Evolutionary conservation across 164 flowering plant genomes (phyloP).

Genomic region (Amborella trichopoda): DNA sequence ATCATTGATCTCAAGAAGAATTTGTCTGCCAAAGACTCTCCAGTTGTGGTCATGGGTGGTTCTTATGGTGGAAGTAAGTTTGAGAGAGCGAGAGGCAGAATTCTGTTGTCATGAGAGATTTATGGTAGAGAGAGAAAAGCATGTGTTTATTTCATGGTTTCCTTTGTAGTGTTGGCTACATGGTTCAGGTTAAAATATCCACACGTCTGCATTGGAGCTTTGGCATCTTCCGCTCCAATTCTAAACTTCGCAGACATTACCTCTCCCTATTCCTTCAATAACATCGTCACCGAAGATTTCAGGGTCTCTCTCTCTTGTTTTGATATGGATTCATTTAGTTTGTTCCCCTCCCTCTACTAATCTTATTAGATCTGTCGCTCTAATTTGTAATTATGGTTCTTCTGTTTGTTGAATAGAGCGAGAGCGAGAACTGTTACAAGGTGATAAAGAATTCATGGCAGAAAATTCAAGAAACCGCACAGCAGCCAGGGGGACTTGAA

Average conservation of each 20-base stretch:
- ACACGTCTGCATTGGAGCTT: slow-evolving; percentile 77
- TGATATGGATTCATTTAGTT: not conserved
- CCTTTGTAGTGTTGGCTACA: slow-evolving; percentile 71
- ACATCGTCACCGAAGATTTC: slow-evolving; percentile 66
- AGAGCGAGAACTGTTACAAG: no score
- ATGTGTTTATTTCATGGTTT: no score
- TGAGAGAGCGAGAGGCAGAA: no score
- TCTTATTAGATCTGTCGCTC: not conserved
- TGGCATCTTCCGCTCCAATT: slow-evolving; percentile 92
- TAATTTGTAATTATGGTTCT: not conserved
- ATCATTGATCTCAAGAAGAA: slow-evolving; percentile 60
- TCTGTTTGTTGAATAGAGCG: no score
- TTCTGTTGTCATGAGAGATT: no score
- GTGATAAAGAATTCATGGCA: no score
- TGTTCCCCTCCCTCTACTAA: not conserved
- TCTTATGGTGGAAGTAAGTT: slow-evolving; percentile 98
- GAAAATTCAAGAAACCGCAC: no score
- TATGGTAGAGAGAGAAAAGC: no score
- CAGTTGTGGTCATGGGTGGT: slow-evolving; percentile 87
- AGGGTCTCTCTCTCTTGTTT: not conserved
- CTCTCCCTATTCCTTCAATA: slow-evolving; percentile 64
- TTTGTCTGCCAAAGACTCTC: slow-evolving; percentile 62
- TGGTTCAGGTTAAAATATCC: slow-evolving; percentile 98
- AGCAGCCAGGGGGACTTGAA: slow-evolving; percentile 42
- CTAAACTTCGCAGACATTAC: slow-evolving; percentile 85